These are phyloP conservation scores for Triglochin maritima DNA, from an alignment of 106 monocot species.

Conservation along the genomic window DNA sequence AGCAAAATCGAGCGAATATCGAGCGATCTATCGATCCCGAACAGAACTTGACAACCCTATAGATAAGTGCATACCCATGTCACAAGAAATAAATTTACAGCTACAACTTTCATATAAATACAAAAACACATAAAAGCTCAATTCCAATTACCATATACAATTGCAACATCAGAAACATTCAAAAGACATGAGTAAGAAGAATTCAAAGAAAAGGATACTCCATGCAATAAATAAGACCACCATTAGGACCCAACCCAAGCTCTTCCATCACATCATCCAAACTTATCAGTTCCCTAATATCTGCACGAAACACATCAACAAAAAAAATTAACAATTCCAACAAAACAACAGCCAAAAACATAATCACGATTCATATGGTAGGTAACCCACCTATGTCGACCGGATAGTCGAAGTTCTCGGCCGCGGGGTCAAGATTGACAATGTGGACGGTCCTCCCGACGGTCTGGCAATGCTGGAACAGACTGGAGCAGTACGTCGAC, in stretches of 20 bases:
- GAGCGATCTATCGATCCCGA: too few relatives aligned
- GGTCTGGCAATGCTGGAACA: slow-evolving; percentile 70
- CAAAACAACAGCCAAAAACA: too few relatives aligned
- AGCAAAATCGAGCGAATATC: too few relatives aligned
- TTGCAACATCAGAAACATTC: neutral
- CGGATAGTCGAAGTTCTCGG: slow-evolving; percentile 76
- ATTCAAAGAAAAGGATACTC: slow-evolving; percentile 61
- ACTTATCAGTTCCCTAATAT: slow-evolving; percentile 88
- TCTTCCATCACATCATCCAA: slow-evolving; percentile 98
- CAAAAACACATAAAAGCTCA: too few relatives aligned
- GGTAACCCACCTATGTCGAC: slow-evolving; percentile 48
- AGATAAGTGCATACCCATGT: neutral
- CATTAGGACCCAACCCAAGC: slow-evolving; percentile 79
- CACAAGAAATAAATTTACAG: neutral
- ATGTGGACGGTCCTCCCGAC: slow-evolving; percentile 56
- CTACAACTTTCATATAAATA: too few relatives aligned
- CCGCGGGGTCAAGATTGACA: slow-evolving; percentile 94
- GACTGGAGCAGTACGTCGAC: slow-evolving; percentile 92
- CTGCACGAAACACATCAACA: slow-evolving; percentile 22
- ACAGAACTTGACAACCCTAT: too few relatives aligned
- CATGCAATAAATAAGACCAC: slow-evolving; percentile 86
- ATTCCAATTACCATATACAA: too few relatives aligned
- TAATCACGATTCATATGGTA: neutral
- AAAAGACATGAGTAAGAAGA: neutral
- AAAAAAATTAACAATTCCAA: neutral